Conservation (phyloP, 2,329 filamentous ascomycete genomes). For the Aspergillus persii region DNA sequence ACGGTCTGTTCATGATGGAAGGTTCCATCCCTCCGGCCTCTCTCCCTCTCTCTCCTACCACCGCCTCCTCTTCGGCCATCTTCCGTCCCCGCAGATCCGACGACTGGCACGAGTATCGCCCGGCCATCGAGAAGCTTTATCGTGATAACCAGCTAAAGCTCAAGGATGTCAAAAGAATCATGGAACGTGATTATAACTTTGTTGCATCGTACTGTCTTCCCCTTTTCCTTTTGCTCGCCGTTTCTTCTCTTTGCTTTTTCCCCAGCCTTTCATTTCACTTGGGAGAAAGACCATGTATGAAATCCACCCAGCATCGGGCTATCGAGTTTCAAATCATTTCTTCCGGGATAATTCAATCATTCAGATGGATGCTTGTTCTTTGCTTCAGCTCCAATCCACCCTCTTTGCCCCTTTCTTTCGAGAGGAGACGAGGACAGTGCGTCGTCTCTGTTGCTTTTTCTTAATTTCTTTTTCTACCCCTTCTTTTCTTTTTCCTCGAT, state of each 20-base stretch:
- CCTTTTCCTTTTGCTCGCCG: conserved; percentile 5
- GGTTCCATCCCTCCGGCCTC: conserved; percentile 22
- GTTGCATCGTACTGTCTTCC: conserved; percentile 31
- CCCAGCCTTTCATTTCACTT: not conserved
- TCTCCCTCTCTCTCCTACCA: conserved; percentile 12
- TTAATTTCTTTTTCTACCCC: conserved; percentile 8
- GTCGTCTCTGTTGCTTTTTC: not conserved
- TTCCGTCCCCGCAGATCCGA: conserved; percentile 38
- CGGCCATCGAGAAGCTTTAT: conserved; percentile 36
- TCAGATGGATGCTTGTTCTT: conserved; percentile 1
- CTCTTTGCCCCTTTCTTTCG: not conserved
- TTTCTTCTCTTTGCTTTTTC: conserved; percentile 7
- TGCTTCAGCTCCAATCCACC: not conserved
- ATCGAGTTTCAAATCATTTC: not conserved
- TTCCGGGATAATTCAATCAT: not conserved
- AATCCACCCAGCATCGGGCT: not conserved
- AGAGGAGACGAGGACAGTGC: conserved; percentile 2
- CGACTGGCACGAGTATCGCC: conserved; percentile 37
- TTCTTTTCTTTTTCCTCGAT: conserved; percentile 9
- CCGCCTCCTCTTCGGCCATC: conserved; percentile 19
- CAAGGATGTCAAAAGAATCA: conserved; percentile 36
- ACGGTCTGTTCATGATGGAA: conserved; percentile 22
- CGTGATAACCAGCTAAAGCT: conserved; percentile 36
- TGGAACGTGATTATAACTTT: conserved; percentile 37
- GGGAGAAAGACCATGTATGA: not conserved